Evolutionary conservation across 2,329 filamentous ascomycete species (phyloP), one percentile per base, ranked within the genome.

Genomic region (Epichloe elymi): DNA sequence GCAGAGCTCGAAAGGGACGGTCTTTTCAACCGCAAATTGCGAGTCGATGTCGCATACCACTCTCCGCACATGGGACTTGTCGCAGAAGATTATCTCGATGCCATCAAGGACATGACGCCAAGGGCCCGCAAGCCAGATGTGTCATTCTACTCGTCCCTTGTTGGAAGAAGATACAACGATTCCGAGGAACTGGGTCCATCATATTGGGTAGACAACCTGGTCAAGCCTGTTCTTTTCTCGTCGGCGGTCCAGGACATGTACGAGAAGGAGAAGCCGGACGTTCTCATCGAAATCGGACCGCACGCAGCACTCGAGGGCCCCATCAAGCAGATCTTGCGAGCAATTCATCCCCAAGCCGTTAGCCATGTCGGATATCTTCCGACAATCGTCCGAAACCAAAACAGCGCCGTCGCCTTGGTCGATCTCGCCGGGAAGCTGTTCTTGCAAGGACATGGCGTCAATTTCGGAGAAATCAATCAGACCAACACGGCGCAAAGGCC

Each of bases 61-160:
- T 79, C 75, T 0, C 65, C 71, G 38, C 74, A 77, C 55, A 78
- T 79, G 75, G 67, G 71, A 49, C 61, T 70, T 1, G 65, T 77
- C 1, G 72, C 74, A 1, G 68, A 73, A 7, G 69, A 72, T 4
- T 78, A 78, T 54, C 60, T 67, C n/a, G 62, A 63, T 0, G 64
- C 68, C 2, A 62, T 67, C 38, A 53, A 54, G 10, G 42, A 57
- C 38, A 42, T 35, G 12, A 41, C 11, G 30, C 55, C 14, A 35
- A 23, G 30, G 37, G 35, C n/a, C 56, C 62, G 3, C 58, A 60
- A 0, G 65, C 64, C 0, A 57, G 65, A 1, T 54, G 49, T 2
- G 65, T 68, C 7, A 59, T 75, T 75, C 59, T 70, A 73, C 59
- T 75, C 73, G 0, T 75, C 73, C 0, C 61, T 75, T 1, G 54